phyloP scores from a whole-genome alignment of 2,329 filamentous ascomycete species.

The Beauveria medogensis region DNA sequence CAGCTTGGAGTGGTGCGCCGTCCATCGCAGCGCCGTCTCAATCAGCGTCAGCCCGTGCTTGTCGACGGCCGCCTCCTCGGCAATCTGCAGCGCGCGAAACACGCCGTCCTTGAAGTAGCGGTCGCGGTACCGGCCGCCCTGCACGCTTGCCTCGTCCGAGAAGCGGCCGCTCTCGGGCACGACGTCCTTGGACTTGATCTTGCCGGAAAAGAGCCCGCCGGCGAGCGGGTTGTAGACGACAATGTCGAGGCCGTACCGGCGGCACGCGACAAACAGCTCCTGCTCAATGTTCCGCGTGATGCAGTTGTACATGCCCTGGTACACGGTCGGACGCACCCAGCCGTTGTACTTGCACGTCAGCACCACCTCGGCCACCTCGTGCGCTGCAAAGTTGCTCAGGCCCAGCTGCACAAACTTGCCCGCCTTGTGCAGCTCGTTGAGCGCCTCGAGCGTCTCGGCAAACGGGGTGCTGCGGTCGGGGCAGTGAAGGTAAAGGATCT shows the following conservation, averaged over 20 bases:
- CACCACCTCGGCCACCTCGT: conserved; percentile 79
- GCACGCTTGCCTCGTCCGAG: conserved; percentile 45
- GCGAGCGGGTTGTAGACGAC: conserved; percentile 79
- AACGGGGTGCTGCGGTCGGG: conserved; percentile 61
- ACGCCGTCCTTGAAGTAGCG: conserved; percentile 65
- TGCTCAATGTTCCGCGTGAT: conserved; percentile 68
- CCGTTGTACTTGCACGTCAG: conserved; percentile 69
- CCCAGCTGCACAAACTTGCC: conserved; percentile 79
- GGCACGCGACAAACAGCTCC: conserved; percentile 66
- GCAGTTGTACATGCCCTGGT: conserved; percentile 82
- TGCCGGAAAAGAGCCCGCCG: conserved; percentile 72
- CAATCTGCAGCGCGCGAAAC: conserved; percentile 55
- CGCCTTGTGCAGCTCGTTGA: conserved; percentile 75
- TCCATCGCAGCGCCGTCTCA: conserved; percentile 68
- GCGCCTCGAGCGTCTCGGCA: conserved; percentile 66
- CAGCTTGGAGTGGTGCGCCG: conserved; percentile 59
- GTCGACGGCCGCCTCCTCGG: conserved; percentile 62
- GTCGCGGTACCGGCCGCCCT: conserved; percentile 51
- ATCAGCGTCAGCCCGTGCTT: conserved; percentile 62
- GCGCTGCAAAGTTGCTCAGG: conserved; percentile 77
- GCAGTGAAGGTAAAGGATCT: conserved; percentile 32
- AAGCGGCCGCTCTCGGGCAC: conserved; percentile 62
- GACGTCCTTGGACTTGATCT: conserved; percentile 60
- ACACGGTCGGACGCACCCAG: conserved; percentile 78
- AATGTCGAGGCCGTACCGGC: conserved; percentile 68